Base-by-base conservation (phyloP, 352 stramenopile genomes). In the Phytophthora syringae region DNA sequence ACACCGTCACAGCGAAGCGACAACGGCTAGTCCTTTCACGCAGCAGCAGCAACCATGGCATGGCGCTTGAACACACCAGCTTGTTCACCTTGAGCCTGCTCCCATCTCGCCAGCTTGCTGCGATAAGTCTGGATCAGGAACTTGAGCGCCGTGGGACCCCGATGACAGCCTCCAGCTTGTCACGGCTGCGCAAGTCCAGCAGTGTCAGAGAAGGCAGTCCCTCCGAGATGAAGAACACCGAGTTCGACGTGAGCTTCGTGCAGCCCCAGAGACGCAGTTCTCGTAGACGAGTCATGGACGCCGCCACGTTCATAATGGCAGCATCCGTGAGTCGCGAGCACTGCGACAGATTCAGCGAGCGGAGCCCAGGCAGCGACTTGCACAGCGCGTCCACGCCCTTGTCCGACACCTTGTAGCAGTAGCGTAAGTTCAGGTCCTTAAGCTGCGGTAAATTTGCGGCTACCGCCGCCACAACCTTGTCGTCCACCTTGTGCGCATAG, bases 361-460 rank as follows among this genome's bases (percentile, higher is more conserved):
- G 67, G 42, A 96, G 72, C 3, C 64, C 48, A 7, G 67, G 52
- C 24, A 91, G 27, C 5, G 58, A 68, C 16, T 82, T 65, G 49
- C 86, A 94, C 28, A 96, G 65, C 13, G 67, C 60, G 7, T 57
- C 50, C 9, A 96, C 85, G 18, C 70, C 80, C 11, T 71, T 74
- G 52, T 96, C 88, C 28, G 88, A 90, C 15, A 96, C 61, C 58
- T 94, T 94, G 82, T 91, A 94, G 75, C 86, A 94, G 67, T 96
- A 96, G 43, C 86, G 86, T 37, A 96, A 36, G 47, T 94, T 93
- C 47, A 96, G 57, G 21, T 91, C 72, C 44, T 80, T 82, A 7
- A 96, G 75, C 39, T 77, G 63, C 9, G 72, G 76, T 30, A 87
- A 30, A 21, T 82, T 20, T 3, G 43, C 18, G 2, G 76, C 84